phyloP scores from a whole-genome alignment of 768 basidiomycete genomes.

The Trametes gibbosa region DNA sequence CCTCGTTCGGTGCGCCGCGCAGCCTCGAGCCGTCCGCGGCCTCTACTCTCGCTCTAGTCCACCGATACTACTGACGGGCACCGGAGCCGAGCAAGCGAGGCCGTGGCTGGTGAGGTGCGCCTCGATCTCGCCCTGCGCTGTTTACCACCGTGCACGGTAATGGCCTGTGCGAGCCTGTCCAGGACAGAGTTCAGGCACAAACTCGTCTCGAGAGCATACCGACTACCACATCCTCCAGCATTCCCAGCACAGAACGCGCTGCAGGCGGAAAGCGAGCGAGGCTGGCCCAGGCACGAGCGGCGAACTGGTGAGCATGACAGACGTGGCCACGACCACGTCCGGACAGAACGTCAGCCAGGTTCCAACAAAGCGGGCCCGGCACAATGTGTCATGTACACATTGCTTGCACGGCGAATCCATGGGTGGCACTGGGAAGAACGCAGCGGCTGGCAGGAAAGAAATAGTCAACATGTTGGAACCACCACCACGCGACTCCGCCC shows the following conservation, averaged over 20 bases:
- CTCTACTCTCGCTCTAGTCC: not conserved
- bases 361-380: too few relatives aligned
- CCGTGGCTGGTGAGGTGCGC: not conserved
- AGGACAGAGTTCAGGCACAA: not conserved
- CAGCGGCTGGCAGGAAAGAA: too few relatives aligned
- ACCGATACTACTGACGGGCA: too few relatives aligned
- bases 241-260: too few relatives aligned
- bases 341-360: not conserved
- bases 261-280: not conserved
- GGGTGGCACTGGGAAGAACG: not conserved
- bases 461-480: too few relatives aligned
- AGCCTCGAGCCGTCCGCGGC: not conserved
- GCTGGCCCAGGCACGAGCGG: not conserved
- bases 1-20: not conserved
- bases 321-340: not conserved
- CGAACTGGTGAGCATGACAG: not conserved
- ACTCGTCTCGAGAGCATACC: too few relatives aligned
- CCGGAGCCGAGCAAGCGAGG: not conserved
- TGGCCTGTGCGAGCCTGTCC: not conserved
- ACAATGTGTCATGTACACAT: too few relatives aligned
- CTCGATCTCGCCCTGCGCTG: not conserved
- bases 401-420: too few relatives aligned
- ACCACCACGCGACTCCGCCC: too few relatives aligned
- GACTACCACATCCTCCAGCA: too few relatives aligned
- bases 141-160: not conserved